Percentiles rank a stretch among this genome's conserved stretches.
Conservation (phyloP, 2,329 filamentous ascomycete species). For the Aspergillus carbonarius region DNA sequence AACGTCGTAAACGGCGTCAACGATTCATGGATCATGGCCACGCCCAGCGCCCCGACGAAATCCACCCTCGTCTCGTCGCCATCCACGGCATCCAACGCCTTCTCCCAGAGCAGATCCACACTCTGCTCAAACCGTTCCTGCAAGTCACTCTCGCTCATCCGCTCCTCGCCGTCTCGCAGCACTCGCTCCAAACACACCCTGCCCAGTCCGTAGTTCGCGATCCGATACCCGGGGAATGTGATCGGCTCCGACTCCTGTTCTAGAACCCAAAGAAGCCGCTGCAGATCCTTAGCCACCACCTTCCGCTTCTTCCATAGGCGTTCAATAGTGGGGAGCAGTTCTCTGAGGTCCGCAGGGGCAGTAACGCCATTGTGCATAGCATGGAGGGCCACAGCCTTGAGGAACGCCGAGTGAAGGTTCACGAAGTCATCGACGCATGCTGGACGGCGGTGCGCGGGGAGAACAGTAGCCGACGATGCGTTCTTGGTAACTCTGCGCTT, state of each 20-base stretch:
- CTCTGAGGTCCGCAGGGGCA: slow-evolving; percentile 62
- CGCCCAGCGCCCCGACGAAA: slow-evolving; percentile 34
- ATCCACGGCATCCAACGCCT: slow-evolving; percentile 35
- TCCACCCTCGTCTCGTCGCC: slow-evolving; percentile 34
- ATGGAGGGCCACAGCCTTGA: slow-evolving; percentile 67
- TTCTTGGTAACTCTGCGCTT: slow-evolving; percentile 18
- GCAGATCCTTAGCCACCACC: slow-evolving; percentile 65
- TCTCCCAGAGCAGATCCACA: slow-evolving; percentile 48
- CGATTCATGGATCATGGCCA: slow-evolving; percentile 39
- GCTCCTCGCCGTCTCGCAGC: slow-evolving; percentile 12
- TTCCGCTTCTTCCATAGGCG: slow-evolving; percentile 71
- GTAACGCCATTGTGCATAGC: slow-evolving; percentile 66
- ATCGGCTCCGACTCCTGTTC: slow-evolving; percentile 31
- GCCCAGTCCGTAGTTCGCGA: slow-evolving; percentile 43
- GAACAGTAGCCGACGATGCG: neutral
- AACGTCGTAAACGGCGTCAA: slow-evolving; percentile 35
- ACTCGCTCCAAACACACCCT: slow-evolving; percentile 39
- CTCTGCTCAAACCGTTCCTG: slow-evolving; percentile 52
- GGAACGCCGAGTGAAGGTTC: slow-evolving; percentile 64
- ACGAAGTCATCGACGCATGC: slow-evolving; percentile 53
- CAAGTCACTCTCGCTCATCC: slow-evolving; percentile 42
- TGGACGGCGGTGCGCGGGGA: slow-evolving; percentile 16
- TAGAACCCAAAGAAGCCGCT: slow-evolving; percentile 65
- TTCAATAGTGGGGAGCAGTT: slow-evolving; percentile 62
- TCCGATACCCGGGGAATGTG: slow-evolving; percentile 29